Evolutionary conservation across 2,329 filamentous ascomycete species (phyloP).

Genomic region (Fusarium concolor): DNA sequence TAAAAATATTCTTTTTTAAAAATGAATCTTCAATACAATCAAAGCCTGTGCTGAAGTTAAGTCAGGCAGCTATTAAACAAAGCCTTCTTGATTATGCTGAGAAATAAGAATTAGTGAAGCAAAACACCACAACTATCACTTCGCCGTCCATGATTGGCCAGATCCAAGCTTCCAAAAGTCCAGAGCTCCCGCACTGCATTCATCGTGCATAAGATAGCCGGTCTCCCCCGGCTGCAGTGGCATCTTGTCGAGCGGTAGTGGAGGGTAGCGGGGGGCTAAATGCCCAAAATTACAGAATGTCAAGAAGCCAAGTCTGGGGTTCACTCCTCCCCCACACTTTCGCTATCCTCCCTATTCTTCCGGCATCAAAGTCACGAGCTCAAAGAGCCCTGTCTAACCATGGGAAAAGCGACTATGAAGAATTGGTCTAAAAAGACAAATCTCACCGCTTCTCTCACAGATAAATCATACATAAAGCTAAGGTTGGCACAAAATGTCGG

Average conservation of each 20-base stretch:
- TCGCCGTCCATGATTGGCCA: constrained; percentile 16
- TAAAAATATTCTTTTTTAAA: too few relatives aligned
- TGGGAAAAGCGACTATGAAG: background rate
- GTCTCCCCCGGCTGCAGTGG: constrained; percentile 30
- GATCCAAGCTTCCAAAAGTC: constrained; percentile 14
- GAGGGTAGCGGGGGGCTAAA: constrained; percentile 5
- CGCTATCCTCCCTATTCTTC: background rate
- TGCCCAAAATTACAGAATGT: constrained; percentile 12
- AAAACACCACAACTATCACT: constrained; percentile 17
- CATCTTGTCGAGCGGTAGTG: constrained; percentile 15
- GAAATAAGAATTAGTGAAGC: constrained; percentile 42
- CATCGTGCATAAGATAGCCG: constrained; percentile 34
- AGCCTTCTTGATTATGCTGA: constrained; percentile 21
- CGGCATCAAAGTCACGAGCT: constrained; percentile 13
- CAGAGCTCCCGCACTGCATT: constrained; percentile 29
- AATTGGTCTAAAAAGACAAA: background rate
- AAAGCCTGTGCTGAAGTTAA: background rate
- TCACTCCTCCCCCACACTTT: constrained; percentile 35
- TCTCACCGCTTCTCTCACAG: constrained; percentile 35
- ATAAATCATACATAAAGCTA: background rate
- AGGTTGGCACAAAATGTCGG: background rate
- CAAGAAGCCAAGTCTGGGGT: constrained; percentile 28
- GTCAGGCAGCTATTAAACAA: background rate
- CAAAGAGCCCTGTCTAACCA: constrained; percentile 10
- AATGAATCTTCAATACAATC: background rate